Evolutionary conservation across 371 early-diverging fungal species (phyloP), one percentile per base, ranked within the genome.

Genomic region (Haplosporangium sp.): DNA sequence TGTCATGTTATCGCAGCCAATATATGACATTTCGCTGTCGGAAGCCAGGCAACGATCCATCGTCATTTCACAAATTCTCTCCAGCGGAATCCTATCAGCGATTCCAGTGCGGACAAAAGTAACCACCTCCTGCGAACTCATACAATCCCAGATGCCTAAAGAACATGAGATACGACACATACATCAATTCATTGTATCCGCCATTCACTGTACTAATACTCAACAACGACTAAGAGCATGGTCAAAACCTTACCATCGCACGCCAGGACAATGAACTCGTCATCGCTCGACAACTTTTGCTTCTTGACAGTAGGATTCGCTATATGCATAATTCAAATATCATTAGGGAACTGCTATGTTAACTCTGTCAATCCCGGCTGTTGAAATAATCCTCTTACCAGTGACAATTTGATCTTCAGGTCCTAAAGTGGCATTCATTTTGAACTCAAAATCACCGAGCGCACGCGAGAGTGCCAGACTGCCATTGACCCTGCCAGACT

Each of bases 1-100:
- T 0, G 98, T 96, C 99, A 99, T 99, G 84, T 99, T 99, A 80
- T 99, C 99, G 82, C 96, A 97, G 14, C 99, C 99, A 51, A 97
- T 87, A 16, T 95, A 96, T 45, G 92, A 92, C 55, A 92, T 75
- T 41, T 93, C 94, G 62, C 87, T 88, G 65, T 94, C 89, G 21
- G 89, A 84, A 14, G 98, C 96, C 58, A 98, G 84, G 79, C 99
- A 98, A 59, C 84, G 81, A 62, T 96, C 95, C 96, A 98, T 96
- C 55, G 98, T 76, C 48, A 84, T 82, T 83, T 99, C 98, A 84
- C 95, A 94, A 61, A 95, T 90, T 1, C 43, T 64, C 43, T 84
- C 84, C 16, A 98, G 84, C 18, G 82, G 64, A 40, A 82, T 67
- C 57, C 85, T 84, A 29, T 90, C 80, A 4, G 87, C 88, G 36